phyloP scores from a whole-genome alignment of 148 eudicot genomes.

The Silene conica region DNA sequence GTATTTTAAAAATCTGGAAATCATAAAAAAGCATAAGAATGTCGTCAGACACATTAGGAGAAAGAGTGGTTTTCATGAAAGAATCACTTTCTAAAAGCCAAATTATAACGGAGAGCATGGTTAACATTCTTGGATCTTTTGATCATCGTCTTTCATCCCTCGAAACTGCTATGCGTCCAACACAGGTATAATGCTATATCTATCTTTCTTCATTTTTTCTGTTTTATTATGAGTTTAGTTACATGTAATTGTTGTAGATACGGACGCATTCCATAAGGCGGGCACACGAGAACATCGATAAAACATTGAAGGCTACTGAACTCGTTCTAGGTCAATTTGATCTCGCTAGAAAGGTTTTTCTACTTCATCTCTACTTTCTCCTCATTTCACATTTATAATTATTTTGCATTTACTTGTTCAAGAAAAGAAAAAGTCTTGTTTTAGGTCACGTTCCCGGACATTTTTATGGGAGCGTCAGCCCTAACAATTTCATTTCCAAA shows the following conservation, averaged over 20 bases:
- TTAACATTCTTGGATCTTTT: constrained; percentile 75
- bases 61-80: constrained; percentile 48
- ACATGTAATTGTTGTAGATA: constrained; percentile 28
- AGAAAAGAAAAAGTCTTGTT: no score
- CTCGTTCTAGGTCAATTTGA: constrained; percentile 58
- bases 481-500: no score
- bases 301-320: constrained; percentile 75
- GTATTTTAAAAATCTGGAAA: no score
- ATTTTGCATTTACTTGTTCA: no score
- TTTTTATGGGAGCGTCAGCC: no score
- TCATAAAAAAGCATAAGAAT: not conserved
- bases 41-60: constrained; percentile 52
- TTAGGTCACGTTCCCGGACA: no score
- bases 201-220: not conserved
- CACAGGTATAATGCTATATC: no score
- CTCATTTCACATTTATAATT: no score
- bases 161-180: constrained; percentile 95
- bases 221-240: not conserved
- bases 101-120: constrained; percentile 62
- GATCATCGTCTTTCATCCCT: constrained; percentile 94
- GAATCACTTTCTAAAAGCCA: constrained; percentile 71
- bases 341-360: constrained; percentile 59
- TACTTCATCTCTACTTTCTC: not conserved
- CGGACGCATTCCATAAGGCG: constrained; percentile 76
- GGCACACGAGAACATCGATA: constrained; percentile 88